Conservation (phyloP, 2,329 filamentous ascomycete species). For the Fusarium odoratissimum region DNA sequence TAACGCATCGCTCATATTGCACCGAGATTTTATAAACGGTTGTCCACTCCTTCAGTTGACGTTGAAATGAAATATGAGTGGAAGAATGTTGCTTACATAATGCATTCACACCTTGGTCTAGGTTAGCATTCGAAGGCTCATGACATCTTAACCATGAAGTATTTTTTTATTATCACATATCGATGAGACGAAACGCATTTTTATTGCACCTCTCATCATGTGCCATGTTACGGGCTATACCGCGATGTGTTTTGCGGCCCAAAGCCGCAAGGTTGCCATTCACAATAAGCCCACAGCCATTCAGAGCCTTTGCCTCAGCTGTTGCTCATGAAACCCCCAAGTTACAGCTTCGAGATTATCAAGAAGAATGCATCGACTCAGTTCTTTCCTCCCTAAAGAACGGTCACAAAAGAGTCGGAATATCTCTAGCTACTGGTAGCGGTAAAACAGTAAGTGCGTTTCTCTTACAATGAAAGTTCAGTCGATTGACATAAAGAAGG, state of each 20-base stretch:
- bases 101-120: background rate
- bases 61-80: conserved; percentile 3
- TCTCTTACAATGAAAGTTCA: background rate
- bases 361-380: conserved; percentile 90
- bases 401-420: conserved; percentile 82
- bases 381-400: conserved; percentile 75
- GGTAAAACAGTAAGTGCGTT: conserved; percentile 79
- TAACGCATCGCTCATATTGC: conserved; percentile 11
- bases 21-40: background rate
- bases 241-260: conserved; percentile 45
- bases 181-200: conserved; percentile 9
- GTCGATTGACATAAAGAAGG: conserved; percentile 58
- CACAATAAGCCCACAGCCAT: conserved; percentile 13
- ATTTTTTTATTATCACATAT: conserved; percentile 7
- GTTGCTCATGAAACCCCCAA: conserved; percentile 39
- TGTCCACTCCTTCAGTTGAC: background rate
- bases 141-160: background rate
- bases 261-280: conserved; percentile 13
- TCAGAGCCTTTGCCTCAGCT: conserved; percentile 42
- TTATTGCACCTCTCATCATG: conserved; percentile 46
- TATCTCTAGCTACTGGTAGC: conserved; percentile 88
- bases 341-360: conserved; percentile 81
- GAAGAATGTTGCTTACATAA: conserved; percentile 38
- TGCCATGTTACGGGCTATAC: conserved; percentile 51
- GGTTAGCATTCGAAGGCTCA: background rate